Percentiles rank a stretch among this genome's conserved stretches.
Conservation (phyloP, 2,329 filamentous ascomycete genomes). For the Aciculosporium take region DNA sequence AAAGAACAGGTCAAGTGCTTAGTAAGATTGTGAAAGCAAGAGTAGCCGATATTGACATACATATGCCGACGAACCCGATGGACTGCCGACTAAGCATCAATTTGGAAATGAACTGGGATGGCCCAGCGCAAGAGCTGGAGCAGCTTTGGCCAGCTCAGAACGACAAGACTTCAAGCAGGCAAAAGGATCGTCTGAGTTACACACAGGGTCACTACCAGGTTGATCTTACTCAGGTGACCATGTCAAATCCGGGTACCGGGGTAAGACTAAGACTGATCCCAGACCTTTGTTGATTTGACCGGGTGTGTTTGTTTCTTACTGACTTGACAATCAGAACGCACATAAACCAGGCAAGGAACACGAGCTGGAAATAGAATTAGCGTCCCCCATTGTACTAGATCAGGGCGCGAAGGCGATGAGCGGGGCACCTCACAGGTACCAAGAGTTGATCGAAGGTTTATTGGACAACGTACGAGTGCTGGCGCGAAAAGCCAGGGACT, state of each 20-base stretch:
- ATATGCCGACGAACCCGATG: slow-evolving; percentile 60
- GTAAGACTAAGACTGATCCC: no score
- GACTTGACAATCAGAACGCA: slow-evolving; percentile 18
- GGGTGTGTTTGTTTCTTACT: background rate
- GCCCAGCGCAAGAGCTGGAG: slow-evolving; percentile 45
- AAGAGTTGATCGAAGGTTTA: slow-evolving; percentile 56
- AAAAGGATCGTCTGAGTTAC: slow-evolving; percentile 87
- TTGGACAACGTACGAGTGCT: slow-evolving; percentile 58
- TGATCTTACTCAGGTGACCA: slow-evolving; percentile 81
- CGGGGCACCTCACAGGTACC: slow-evolving; percentile 43
- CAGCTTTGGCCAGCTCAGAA: slow-evolving; percentile 19
- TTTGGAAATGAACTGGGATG: slow-evolving; percentile 78
- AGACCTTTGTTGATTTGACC: background rate
- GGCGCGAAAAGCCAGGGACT: slow-evolving; percentile 28
- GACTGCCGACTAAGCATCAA: slow-evolving; percentile 93
- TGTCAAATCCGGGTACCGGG: slow-evolving; percentile 20
- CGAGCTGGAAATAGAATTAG: slow-evolving; percentile 67
- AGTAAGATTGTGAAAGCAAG: slow-evolving; percentile 84
- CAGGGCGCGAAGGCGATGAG: slow-evolving; percentile 45
- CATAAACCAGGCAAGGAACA: slow-evolving; percentile 48
- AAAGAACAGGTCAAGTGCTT: slow-evolving; percentile 53
- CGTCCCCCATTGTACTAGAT: slow-evolving; percentile 46
- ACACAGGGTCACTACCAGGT: slow-evolving; percentile 76
- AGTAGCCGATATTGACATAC: slow-evolving; percentile 77
- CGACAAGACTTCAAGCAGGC: slow-evolving; percentile 43